phyloP scores from a whole-genome alignment of 495 filamentous ascomycete genomes.

The Sporormia fimetaria region DNA sequence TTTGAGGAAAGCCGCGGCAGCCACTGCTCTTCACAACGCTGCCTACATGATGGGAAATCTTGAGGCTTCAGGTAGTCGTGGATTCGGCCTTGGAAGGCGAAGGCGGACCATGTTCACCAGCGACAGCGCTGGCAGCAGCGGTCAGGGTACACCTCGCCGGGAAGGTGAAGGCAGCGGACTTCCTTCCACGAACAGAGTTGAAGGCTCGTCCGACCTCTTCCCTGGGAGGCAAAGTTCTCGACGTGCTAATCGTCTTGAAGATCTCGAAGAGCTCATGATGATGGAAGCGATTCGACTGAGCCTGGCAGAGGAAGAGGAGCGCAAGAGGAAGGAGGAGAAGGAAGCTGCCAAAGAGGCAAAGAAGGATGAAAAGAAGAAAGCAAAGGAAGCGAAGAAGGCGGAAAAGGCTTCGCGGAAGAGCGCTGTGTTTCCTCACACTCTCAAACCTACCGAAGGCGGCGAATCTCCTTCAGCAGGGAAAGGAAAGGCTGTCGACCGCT shows the following conservation, averaged over 20 bases:
- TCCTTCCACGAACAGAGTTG: constrained; percentile 24
- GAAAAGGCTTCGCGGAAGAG: constrained; percentile 61
- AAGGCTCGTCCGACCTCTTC: constrained; percentile 37
- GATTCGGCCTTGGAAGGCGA: constrained; percentile 36
- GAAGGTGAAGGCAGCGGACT: constrained; percentile 21
- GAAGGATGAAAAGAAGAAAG: constrained; percentile 64
- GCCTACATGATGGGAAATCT: constrained; percentile 76
- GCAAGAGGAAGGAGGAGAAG: constrained; percentile 69
- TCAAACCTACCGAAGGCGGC: constrained; percentile 6
- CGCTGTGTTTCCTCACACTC: constrained; percentile 10
- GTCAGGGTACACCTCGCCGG: constrained; percentile 29
- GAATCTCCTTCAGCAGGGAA: constrained; percentile 41
- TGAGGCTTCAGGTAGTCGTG: constrained; percentile 37
- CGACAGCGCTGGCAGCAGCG: constrained; percentile 31
- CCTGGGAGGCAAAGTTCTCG: constrained; percentile 48
- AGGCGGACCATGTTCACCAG: constrained; percentile 31
- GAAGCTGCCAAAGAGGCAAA: constrained; percentile 69
- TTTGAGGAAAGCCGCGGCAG: constrained; percentile 77
- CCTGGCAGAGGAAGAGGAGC: constrained; percentile 80
- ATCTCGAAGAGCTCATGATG: constrained; percentile 97
- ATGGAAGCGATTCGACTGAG: constrained; percentile 88
- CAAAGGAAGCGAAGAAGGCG: constrained; percentile 62
- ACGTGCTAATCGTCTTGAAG: constrained; percentile 55
- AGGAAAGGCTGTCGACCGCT: constrained; percentile 71
- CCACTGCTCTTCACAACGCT: constrained; percentile 87